Evolutionary conservation across 345 rosid genomes (phyloP), one percentile per base, ranked within the genome.

Genomic region (Draba incana): DNA sequence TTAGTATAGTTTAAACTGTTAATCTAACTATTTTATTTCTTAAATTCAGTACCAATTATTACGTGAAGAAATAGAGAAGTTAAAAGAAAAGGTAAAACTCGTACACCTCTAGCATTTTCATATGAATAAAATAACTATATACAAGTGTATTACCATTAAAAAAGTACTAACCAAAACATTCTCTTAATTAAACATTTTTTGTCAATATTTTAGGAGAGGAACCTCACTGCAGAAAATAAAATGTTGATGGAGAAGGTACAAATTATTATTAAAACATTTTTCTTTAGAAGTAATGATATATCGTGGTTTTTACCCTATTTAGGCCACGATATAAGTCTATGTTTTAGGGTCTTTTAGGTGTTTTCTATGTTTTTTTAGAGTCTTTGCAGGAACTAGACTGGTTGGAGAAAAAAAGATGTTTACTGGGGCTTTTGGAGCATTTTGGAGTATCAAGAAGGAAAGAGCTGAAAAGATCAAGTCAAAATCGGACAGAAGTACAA

Each of bases 61-160:
- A 6, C 76, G 55, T 24, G 92, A 86, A 64, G 85, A 81, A 62
- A 84, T 90, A 27, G 88, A 84, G 78, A 83, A 75, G 77, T 81
- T 90, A 30, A 87, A 75, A 56, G 80, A 75, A 60, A 83, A 81
- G 94, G 98, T 93, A 82, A 70, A 62, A 23, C 13, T 72, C 25
- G 45, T 10, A 63, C 23, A 25, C 54, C 10, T 58, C 30, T 50
- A 31, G 31, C 31, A 23, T 65, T 16, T 71, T 46, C n/a, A 53
- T 37, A 39, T 52, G 3, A 45, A 54, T 48, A 25, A 20, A 20
- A 39, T 57, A 25, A 14, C 31, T 33, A 30, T 12, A 44, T 43
- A 35, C 39, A 35, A 35, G 10, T 8, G 39, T 35, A 33, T 33
- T 6, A 33, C 8, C 6, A 33, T 33, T 39, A 5, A 8, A 16